Evolutionary conservation across 305 asterid genomes (phyloP), one percentile per base, ranked within the genome.

Genomic region (Lippia alba): DNA sequence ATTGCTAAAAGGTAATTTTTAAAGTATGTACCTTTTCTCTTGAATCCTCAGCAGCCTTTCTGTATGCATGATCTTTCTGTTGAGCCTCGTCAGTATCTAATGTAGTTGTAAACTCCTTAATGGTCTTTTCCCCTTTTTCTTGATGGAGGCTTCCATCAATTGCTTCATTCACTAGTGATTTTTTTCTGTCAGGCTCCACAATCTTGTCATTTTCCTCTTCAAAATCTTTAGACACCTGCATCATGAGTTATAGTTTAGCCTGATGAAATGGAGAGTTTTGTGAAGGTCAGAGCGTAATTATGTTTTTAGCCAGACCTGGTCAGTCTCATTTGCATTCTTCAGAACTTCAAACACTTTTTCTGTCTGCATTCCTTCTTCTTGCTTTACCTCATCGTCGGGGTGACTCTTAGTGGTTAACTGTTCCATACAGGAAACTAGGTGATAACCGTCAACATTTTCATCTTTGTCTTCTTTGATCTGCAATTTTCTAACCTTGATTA

Each of bases 401-500:
- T 51, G 76, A 62, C 70, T 78, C 17, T 66, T 75, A 74, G 36
- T 62, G 57, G 76, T 67, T 30, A 69, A 74, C 70, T 81, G 78
- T 74, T 64, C 83, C 74, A 70, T 64, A 61, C 64, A 64, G 69
- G 68, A 75, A 60, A 56, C 80, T 61, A 56, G 57, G 67, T 72
- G 66, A 34, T 51, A 50, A 69, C 74, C 72, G 70, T 60, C 61
- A 53, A 50, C 69, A 49, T 67, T 75, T 70, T 73, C 75, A 72
- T 73, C 78, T 44, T 73, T 76, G 49, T 66, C 72, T 54, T 66
- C 74, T 67, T 77, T 66, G 70, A 66, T 67, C 85, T 87, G 85
- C 65, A 65, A 64, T 59, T 62, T 54, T n/a, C 41, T 61, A 56
- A 60, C 50, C 18, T 40, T 58, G 18, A 50, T 76, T 77, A 79